These are phyloP conservation scores for Mycosphaerella sp. DNA, from an alignment of 2,329 filamentous ascomycete species.

Conservation along the genomic window DNA sequence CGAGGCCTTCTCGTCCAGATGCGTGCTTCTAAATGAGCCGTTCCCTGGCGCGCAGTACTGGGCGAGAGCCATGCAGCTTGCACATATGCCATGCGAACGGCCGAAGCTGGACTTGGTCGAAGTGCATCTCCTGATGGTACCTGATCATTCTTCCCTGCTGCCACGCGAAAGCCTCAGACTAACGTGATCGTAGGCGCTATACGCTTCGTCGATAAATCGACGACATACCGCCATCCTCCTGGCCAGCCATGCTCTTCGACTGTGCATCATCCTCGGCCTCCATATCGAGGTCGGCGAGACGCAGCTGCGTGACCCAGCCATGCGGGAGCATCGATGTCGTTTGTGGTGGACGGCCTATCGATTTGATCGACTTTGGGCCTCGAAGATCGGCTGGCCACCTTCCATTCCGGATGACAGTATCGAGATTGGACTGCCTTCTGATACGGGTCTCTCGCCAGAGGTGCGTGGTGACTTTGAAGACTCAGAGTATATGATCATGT, in stretches of 20 bases:
- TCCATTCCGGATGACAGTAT: slow-evolving; percentile 35
- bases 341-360: slow-evolving; percentile 36
- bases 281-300: slow-evolving; percentile 38
- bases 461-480: slow-evolving; percentile 32
- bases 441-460: slow-evolving; percentile 28
- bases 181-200: slow-evolving; percentile 34
- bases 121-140: slow-evolving; percentile 38
- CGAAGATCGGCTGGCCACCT: slow-evolving; percentile 33
- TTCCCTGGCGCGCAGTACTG: slow-evolving; percentile 45
- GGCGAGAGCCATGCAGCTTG: slow-evolving; percentile 37
- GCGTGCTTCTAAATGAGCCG: slow-evolving; percentile 30
- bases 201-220: slow-evolving; percentile 42
- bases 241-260: slow-evolving; percentile 42
- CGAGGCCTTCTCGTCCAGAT: slow-evolving; percentile 43
- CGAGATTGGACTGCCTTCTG: slow-evolving; percentile 40
- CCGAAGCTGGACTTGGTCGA: slow-evolving; percentile 43
- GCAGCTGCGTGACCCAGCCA: slow-evolving; percentile 36
- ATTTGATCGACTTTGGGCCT: slow-evolving; percentile 33
- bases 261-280: slow-evolving; percentile 43
- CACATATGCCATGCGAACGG: slow-evolving; percentile 40
- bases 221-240: slow-evolving; percentile 42
- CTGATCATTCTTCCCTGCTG: no score
- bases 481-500: slow-evolving; percentile 37
- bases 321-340: slow-evolving; percentile 32
- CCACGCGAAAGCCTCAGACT: neutral